Conservation (phyloP, 139 green algal species). For the Picocystis salinarum region DNA sequence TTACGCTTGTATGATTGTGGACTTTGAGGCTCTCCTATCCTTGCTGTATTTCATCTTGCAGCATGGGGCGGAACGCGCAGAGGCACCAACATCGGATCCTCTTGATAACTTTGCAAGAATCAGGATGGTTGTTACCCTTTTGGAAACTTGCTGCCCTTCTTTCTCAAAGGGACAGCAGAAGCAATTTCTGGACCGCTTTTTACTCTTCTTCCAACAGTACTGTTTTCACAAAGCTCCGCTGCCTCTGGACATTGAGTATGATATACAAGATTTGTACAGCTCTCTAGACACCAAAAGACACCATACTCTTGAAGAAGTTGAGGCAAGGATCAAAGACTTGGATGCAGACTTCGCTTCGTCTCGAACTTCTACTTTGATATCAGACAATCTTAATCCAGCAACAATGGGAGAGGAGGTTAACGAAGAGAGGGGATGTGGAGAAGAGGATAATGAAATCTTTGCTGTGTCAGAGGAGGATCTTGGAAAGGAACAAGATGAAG, state of each 20-base stretch:
- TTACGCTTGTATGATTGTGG: background rate
- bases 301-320: too few relatives aligned
- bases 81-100: conserved; percentile 4
- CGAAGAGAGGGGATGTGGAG: too few relatives aligned
- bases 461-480: too few relatives aligned
- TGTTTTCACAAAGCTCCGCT: conserved; percentile 53
- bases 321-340: too few relatives aligned
- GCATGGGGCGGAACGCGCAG: conserved; percentile 1
- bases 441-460: too few relatives aligned
- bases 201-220: conserved; percentile 86
- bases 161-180: conserved; percentile 47
- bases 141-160: conserved; percentile 68
- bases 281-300: too few relatives aligned
- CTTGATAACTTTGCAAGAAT: conserved; percentile 41
- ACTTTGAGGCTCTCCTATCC: background rate
- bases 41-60: background rate
- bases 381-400: too few relatives aligned
- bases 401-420: too few relatives aligned
- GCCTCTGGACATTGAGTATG: conserved; percentile 76
- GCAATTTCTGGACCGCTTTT: conserved; percentile 61
- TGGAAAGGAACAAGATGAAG: too few relatives aligned
- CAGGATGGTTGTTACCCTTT: conserved; percentile 47
- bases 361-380: too few relatives aligned
- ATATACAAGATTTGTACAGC: conserved; percentile 41
- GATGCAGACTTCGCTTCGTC: too few relatives aligned